Evolutionary conservation across 495 filamentous ascomycete genomes (phyloP).

Genomic region (Neurospora sp.): DNA sequence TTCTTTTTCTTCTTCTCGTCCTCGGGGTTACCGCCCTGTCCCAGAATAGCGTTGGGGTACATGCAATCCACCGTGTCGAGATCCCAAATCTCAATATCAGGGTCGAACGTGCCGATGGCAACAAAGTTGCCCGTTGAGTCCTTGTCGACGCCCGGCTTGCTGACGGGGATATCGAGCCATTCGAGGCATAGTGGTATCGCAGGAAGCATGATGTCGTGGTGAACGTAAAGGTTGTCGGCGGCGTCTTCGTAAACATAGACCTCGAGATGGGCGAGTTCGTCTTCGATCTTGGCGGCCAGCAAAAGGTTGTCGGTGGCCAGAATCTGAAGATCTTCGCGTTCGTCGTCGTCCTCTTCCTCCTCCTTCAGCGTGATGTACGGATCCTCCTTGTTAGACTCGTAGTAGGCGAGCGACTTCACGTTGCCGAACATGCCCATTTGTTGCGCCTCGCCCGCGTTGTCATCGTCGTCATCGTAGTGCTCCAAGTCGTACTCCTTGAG

Average conservation of each 20-base stretch:
- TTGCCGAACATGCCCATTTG: slow-evolving; percentile 91
- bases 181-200: slow-evolving; percentile 92
- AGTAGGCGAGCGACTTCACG: slow-evolving; percentile 82
- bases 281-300: slow-evolving; percentile 85
- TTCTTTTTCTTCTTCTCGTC: slow-evolving; percentile 58
- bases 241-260: slow-evolving; percentile 94
- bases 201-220: slow-evolving; percentile 99
- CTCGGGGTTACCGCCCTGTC: slow-evolving; percentile 53
- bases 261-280: slow-evolving; percentile 93
- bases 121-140: slow-evolving; percentile 71
- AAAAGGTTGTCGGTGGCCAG: slow-evolving; percentile 85
- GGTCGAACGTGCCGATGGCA: slow-evolving; percentile 92
- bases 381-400: slow-evolving; percentile 85
- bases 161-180: slow-evolving; percentile 85
- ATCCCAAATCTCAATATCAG: slow-evolving; percentile 98
- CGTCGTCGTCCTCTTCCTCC: slow-evolving; percentile 59
- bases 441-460: slow-evolving; percentile 49
- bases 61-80: slow-evolving; percentile 91
- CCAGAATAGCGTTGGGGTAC: slow-evolving; percentile 94
- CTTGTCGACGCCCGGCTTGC: slow-evolving; percentile 49
- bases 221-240: slow-evolving; percentile 93
- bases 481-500: slow-evolving; percentile 93
- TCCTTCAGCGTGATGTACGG: slow-evolving; percentile 88
- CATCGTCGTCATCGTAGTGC: slow-evolving; percentile 78
- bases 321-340: slow-evolving; percentile 90